Conservation (phyloP, 2,329 filamentous ascomycete genomes). For the Tolypocladium ophioglossoides region DNA sequence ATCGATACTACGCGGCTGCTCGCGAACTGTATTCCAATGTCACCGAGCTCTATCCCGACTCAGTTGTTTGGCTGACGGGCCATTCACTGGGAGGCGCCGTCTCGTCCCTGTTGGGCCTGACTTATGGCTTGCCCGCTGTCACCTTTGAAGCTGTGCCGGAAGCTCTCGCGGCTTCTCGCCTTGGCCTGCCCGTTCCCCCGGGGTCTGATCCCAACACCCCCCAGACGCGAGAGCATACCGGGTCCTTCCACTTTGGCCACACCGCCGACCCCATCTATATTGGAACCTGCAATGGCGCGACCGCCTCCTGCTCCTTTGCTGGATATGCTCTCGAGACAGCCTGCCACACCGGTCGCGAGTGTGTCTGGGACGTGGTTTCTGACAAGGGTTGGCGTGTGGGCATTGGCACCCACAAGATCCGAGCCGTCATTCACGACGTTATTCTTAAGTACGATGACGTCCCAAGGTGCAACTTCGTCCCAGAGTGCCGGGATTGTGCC, state of each 20-base stretch:
- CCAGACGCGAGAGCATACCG: conserved; percentile 62
- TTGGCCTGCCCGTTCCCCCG: conserved; percentile 79
- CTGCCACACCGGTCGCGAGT: conserved; percentile 85
- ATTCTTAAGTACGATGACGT: conserved; percentile 74
- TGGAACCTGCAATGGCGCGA: conserved; percentile 84
- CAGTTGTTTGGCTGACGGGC: conserved; percentile 81
- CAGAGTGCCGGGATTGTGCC: conserved; percentile 79
- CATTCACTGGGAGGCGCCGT: conserved; percentile 90
- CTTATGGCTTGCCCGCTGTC: conserved; percentile 81
- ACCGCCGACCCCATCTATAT: conserved; percentile 94
- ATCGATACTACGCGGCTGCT: conserved; percentile 83
- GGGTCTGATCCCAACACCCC: conserved; percentile 61
- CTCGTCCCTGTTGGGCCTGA: conserved; percentile 77
- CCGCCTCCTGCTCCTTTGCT: conserved; percentile 78
- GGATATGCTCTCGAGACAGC: conserved; percentile 89
- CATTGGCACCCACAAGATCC: conserved; percentile 84
- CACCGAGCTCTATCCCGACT: conserved; percentile 73
- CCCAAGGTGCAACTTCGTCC: conserved; percentile 63
- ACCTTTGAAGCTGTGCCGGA: conserved; percentile 93
- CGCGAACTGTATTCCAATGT: conserved; percentile 88
- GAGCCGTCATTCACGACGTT: conserved; percentile 78
- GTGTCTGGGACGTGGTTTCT: conserved; percentile 83
- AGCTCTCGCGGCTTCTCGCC: conserved; percentile 70
- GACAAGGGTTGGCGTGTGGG: conserved; percentile 90
- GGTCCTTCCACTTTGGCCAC: conserved; percentile 84